These are phyloP conservation scores for Helenozyma baotianmanensis DNA, from an alignment of 805 yeast genomes.

Conservation along the genomic window DNA sequence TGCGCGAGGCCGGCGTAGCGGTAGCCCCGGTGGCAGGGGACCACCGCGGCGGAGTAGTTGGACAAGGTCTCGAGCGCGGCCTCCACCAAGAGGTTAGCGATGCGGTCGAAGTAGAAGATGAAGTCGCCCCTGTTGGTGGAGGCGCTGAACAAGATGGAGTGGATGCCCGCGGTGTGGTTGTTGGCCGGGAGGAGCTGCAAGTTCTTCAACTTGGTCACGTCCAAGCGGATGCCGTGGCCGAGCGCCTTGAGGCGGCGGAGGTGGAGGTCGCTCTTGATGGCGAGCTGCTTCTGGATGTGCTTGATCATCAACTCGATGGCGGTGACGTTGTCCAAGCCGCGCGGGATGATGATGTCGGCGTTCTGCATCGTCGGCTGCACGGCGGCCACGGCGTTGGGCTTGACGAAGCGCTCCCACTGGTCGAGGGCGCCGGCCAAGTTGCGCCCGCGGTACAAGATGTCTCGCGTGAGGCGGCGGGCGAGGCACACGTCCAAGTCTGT, in stretches of 20 bases:
- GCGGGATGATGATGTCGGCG: constrained; percentile 88
- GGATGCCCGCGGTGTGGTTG: constrained; percentile 68
- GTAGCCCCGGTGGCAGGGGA: constrained; percentile 24
- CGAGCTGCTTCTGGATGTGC: constrained; percentile 72
- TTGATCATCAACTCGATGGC: constrained; percentile 77
- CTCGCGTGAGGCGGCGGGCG: constrained; percentile 83
- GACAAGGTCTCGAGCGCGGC: constrained; percentile 58
- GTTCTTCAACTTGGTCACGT: constrained; percentile 23
- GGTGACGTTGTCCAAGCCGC: constrained; percentile 76
- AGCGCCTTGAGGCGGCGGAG: constrained; percentile 56
- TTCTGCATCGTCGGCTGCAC: constrained; percentile 70
- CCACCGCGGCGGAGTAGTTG: constrained; percentile 25
- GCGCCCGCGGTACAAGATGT: constrained; percentile 80
- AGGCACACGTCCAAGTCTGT: constrained; percentile 92
- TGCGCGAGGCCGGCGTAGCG: constrained; percentile 38
- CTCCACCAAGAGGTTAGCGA: constrained; percentile 68
- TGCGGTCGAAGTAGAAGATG: constrained; percentile 78
- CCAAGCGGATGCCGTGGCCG: constrained; percentile 40
- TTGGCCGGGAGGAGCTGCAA: constrained; percentile 42
- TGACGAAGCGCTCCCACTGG: constrained; percentile 90
- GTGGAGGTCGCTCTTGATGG: constrained; percentile 63
- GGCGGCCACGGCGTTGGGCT: constrained; percentile 79
- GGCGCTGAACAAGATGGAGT: constrained; percentile 60
- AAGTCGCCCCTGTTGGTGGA: constrained; percentile 67
- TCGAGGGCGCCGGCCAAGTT: constrained; percentile 75